Percentiles rank a stretch among this genome's conserved stretches.
These are phyloP conservation scores for Cylindricascospora bacillispora DNA, from an alignment of 1,139 yeast species.

Conservation along the genomic window DNA sequence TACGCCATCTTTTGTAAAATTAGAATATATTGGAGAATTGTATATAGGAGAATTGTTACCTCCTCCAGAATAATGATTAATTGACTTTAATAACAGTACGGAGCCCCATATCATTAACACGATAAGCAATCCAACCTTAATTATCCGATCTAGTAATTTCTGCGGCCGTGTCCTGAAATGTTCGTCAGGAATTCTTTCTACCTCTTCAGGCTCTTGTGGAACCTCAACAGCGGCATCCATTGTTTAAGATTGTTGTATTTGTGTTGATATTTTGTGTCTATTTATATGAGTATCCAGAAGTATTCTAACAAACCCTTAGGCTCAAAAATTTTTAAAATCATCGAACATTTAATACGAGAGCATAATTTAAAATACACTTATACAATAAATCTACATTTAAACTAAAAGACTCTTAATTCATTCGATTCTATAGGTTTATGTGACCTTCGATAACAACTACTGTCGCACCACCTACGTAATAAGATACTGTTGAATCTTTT, in stretches of 20 bases:
- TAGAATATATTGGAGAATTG: conserved; percentile 8
- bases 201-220: conserved; percentile 4
- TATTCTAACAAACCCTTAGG: too few species aligned
- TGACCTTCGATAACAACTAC: conserved; percentile 27
- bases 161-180: conserved; percentile 6
- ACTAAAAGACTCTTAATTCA: background rate
- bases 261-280: background rate
- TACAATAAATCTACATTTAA: background rate
- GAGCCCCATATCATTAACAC: conserved; percentile 20
- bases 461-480: conserved; percentile 27
- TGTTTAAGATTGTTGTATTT: background rate
- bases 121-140: conserved; percentile 11
- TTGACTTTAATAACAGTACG: conserved; percentile 9
- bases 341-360: too few species aligned
- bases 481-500: conserved; percentile 7
- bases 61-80: conserved; percentile 2
- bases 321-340: too few species aligned
- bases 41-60: background rate
- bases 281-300: too few species aligned
- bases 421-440: conserved; percentile 5
- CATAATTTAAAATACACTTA: background rate
- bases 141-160: conserved; percentile 6
- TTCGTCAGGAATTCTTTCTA: conserved; percentile 9
- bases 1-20: conserved; percentile 12
- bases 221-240: conserved; percentile 3